Base-by-base conservation (phyloP, 768 basidiomycete species). In the Russula sp. region DNA sequence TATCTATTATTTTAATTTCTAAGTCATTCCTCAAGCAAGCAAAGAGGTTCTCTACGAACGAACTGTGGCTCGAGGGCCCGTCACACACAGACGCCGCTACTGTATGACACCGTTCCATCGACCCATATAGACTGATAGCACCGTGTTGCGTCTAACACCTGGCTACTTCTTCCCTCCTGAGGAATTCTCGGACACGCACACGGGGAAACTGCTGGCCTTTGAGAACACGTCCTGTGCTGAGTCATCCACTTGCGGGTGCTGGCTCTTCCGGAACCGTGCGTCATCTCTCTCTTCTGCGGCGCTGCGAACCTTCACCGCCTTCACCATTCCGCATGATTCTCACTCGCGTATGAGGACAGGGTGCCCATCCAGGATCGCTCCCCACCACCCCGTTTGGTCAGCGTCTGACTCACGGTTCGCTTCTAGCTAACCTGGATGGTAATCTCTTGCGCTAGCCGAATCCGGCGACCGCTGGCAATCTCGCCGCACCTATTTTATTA, bases 131-230 rank as follows among this genome's bases (percentile, higher is more conserved):
- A 29, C 25, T 29, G 25, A 1, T 29, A 48, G 32, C 46, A 55
- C 53, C 59, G 36, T 36, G 11, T 32, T 6, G 18, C 0, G n/a
- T 36, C 49, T 10, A 16, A 16, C 47, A 11, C 13, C 34, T 41
- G 36, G 29, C 43, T 25, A 34, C 42, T 11, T 14, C 20, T 50
- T 36, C 50, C 52, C 25, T 18, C 1, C 32, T 39, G 42, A 56
- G 60, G 54, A 49, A 56, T 61, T 22, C 38, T 57, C 48, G 55
- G 60, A 10, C 48, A 11, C 51, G 25, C 35, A 38, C 41, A 39
- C 61, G 61, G 61, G 16, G 35, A 62, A 62, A 47, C 61, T 58
- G 61, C 61, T 62, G 61, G 61, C 61, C 18, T 43, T 43, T 20
- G 2, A 3, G 20, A 16, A 22, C 41, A 32, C 38, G n/a, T 58